Conservation (phyloP, 2,329 filamentous ascomycete species). For the Orbilia brochopaga region DNA sequence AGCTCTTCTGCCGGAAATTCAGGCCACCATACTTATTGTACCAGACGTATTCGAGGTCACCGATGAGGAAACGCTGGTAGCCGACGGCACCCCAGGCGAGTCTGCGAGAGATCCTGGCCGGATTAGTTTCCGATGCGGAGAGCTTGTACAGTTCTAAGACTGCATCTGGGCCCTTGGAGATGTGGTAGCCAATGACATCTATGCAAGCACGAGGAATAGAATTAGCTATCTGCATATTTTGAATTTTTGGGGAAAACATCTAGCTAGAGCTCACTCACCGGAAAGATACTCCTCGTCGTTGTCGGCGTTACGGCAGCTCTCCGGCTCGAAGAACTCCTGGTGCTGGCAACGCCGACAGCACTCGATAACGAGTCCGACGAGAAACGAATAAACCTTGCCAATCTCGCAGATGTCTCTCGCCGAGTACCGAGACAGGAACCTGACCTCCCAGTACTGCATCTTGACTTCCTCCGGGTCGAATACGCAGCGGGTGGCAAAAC, state of each 20-base stretch:
- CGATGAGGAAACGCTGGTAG: constrained; percentile 50
- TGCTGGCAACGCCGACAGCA: constrained; percentile 40
- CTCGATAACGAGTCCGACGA: constrained; percentile 46
- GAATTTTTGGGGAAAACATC: not conserved
- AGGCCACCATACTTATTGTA: constrained; percentile 43
- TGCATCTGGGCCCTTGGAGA: constrained; percentile 44
- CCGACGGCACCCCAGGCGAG: constrained; percentile 50
- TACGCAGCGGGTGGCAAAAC: constrained; percentile 43
- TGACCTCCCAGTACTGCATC: constrained; percentile 47
- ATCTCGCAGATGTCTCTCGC: constrained; percentile 46
- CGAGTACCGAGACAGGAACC: constrained; percentile 44
- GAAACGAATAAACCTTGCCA: constrained; percentile 48
- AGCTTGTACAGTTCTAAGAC: constrained; percentile 41
- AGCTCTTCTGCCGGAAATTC: constrained; percentile 47
- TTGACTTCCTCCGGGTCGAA: constrained; percentile 49
- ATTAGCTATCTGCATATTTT: not conserved
- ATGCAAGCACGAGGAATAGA: not conserved
- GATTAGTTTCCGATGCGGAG: constrained; percentile 30
- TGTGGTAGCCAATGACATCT: constrained; percentile 50
- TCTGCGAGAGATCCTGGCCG: constrained; percentile 36
- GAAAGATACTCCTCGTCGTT: constrained; percentile 51
- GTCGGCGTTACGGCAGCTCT: constrained; percentile 27
- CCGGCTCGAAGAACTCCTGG: constrained; percentile 50
- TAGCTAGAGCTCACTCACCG: constrained; percentile 12
- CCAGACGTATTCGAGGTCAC: constrained; percentile 51